phyloP scores from a whole-genome alignment of 768 basidiomycete genomes.

The Boletus rubroflammeus region DNA sequence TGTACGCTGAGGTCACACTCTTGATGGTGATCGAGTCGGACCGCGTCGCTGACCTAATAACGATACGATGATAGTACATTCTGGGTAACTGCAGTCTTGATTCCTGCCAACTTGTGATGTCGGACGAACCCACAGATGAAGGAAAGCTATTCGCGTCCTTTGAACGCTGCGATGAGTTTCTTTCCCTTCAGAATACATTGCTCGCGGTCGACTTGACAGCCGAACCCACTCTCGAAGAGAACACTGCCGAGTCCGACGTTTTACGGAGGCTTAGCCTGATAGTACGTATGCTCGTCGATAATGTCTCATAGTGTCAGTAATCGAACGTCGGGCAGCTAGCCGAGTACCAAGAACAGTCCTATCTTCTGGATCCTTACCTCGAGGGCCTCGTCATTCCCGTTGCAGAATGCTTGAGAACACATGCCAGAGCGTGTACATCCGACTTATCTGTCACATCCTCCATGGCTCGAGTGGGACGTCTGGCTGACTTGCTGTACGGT shows the following conservation, averaged over 20 bases:
- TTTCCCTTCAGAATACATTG: constrained; percentile 47
- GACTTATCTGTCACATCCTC: constrained; percentile 27
- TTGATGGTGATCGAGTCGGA: too few species aligned
- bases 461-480: constrained; percentile 42
- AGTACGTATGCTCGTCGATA: constrained; percentile 39
- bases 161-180: constrained; percentile 60
- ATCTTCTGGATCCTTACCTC: constrained; percentile 87
- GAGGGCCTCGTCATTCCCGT: constrained; percentile 76
- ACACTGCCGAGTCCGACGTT: constrained; percentile 38
- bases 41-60: constrained; percentile 23
- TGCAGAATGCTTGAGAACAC: constrained; percentile 56
- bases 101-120: constrained; percentile 23
- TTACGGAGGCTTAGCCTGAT: constrained; percentile 45
- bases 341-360: constrained; percentile 90
- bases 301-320: not conserved
- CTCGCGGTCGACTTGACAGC: constrained; percentile 45
- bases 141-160: constrained; percentile 51
- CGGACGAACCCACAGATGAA: constrained; percentile 40
- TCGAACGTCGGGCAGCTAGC: constrained; percentile 52
- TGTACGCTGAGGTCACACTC: not conserved
- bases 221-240: constrained; percentile 42
- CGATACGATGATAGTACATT: not conserved
- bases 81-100: not conserved
- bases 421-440: constrained; percentile 43
- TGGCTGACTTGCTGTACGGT: constrained; percentile 66